Conservation (phyloP, 2,329 filamentous ascomycete genomes). For the Stagonosporopsis vannaccii region DNA sequence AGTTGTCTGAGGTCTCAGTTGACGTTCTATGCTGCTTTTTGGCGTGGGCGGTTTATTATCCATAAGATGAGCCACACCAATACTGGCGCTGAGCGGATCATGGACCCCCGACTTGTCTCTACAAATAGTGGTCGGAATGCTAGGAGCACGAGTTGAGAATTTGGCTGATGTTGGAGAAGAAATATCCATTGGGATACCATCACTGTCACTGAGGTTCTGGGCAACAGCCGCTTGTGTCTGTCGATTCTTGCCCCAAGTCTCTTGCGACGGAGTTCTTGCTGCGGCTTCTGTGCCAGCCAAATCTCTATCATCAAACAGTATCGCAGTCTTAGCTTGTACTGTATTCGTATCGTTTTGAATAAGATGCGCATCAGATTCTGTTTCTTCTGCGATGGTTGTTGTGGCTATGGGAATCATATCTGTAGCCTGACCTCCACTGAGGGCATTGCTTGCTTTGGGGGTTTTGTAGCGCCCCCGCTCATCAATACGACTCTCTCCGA, state of each 20-base stretch:
- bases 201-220: neutral
- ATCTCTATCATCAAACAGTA: no score
- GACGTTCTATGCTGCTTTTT: slow-evolving; percentile 1
- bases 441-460: no score
- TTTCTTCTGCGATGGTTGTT: no score
- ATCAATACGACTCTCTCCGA: neutral
- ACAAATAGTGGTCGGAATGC: neutral
- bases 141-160: no score
- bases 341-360: no score
- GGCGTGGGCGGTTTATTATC: neutral
- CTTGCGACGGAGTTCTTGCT: neutral
- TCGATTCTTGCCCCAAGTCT: no score
- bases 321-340: no score
- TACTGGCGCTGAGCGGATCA: neutral
- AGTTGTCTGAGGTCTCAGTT: neutral
- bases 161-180: neutral
- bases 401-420: no score
- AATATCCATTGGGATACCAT: neutral
- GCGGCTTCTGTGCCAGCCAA: no score
- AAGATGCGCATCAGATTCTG: no score
- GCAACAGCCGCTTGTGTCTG: neutral
- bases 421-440: no score
- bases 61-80: neutral
- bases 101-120: neutral
- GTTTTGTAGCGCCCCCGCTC: no score